Conservation (phyloP, 2,329 filamentous ascomycete genomes). For the Fonsecaea nubica region DNA sequence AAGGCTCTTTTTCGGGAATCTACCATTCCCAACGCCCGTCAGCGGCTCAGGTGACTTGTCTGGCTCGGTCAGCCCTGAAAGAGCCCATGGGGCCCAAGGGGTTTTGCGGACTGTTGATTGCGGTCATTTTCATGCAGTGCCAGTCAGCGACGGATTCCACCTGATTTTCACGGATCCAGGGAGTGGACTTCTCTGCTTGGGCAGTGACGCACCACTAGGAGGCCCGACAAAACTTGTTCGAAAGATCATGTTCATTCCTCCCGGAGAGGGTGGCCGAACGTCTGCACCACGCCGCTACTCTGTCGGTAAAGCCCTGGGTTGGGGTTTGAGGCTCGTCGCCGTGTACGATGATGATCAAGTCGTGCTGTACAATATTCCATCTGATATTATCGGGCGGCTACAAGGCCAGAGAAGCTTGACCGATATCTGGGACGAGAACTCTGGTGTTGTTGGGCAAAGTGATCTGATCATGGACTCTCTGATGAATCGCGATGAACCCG, state of each 20-base stretch:
- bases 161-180: slow-evolving; percentile 69
- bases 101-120: slow-evolving; percentile 54
- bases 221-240: slow-evolving; percentile 64
- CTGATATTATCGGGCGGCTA: slow-evolving; percentile 57
- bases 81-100: slow-evolving; percentile 39
- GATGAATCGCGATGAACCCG: slow-evolving; percentile 23
- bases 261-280: slow-evolving; percentile 33
- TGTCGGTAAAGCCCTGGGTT: slow-evolving; percentile 61
- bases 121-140: slow-evolving; percentile 69
- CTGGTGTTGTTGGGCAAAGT: slow-evolving; percentile 37
- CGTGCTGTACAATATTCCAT: slow-evolving; percentile 67
- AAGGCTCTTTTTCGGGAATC: slow-evolving; percentile 38
- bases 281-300: slow-evolving; percentile 61
- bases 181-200: slow-evolving; percentile 64
- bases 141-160: slow-evolving; percentile 69
- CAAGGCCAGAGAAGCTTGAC: slow-evolving; percentile 21
- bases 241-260: slow-evolving; percentile 63
- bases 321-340: slow-evolving; percentile 65
- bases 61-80: background rate
- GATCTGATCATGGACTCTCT: slow-evolving; percentile 37
- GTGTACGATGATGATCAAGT: slow-evolving; percentile 59
- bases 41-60: slow-evolving; percentile 11
- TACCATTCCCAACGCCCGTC: slow-evolving; percentile 34
- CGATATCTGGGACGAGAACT: slow-evolving; percentile 37
- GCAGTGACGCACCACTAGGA: slow-evolving; percentile 65